A percentile compares a stretch with the other conserved stretches of the same genome.
These are phyloP conservation scores for Rhynchospora breviuscula DNA, from an alignment of 176 grass and related monocot species.

Conservation along the genomic window DNA sequence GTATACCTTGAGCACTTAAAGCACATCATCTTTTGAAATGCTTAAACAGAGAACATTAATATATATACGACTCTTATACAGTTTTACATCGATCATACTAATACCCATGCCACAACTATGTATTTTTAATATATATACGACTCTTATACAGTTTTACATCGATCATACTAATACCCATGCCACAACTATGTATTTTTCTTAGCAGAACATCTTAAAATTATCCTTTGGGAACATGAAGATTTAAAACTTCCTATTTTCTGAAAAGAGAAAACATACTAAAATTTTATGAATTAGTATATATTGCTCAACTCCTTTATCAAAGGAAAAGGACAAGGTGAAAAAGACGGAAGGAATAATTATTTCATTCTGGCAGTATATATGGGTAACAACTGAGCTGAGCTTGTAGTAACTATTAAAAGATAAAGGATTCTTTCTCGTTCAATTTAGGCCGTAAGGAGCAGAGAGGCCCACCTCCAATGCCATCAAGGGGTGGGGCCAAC, in stretches of 20 bases:
- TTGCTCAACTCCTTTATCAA: not conserved
- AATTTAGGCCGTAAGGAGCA: slow-evolving; percentile 27
- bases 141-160: too few species aligned
- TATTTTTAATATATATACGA: too few species aligned
- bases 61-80: too few species aligned
- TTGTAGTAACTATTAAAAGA: not conserved
- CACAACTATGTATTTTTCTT: too few species aligned
- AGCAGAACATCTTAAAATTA: too few species aligned
- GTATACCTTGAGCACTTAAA: not conserved
- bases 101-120: too few species aligned
- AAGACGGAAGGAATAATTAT: not conserved
- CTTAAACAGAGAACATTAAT: not conserved
- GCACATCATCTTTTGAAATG: not conserved
- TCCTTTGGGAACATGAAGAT: not conserved
- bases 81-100: too few species aligned
- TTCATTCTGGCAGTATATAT: not conserved
- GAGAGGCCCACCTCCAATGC: slow-evolving; percentile 48
- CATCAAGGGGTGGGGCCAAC: slow-evolving; percentile 35
- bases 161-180: too few species aligned
- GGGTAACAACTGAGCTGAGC: not conserved
- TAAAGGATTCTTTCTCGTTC: not conserved
- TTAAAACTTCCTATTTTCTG: not conserved
- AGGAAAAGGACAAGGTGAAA: not conserved
- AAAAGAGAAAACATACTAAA: not conserved
- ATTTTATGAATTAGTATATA: not conserved